These are phyloP conservation scores for Phytophthora sp. DNA, from an alignment of 352 stramenopile species.

Conservation along the genomic window DNA sequence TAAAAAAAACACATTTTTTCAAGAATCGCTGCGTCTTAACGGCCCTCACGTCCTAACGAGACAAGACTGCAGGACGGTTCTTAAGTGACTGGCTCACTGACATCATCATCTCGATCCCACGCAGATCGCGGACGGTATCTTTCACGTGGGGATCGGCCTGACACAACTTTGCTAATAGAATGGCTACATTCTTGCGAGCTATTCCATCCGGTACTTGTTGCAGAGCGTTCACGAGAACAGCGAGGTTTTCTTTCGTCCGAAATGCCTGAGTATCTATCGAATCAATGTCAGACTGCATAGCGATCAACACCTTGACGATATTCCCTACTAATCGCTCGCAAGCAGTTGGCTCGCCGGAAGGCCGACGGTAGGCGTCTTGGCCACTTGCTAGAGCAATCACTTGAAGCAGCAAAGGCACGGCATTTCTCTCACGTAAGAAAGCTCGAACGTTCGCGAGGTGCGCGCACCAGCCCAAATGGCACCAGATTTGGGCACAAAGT, in stretches of 20 bases:
- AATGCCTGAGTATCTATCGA: slow-evolving; percentile 29
- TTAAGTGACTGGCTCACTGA: slow-evolving; percentile 61
- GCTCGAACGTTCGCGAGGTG: slow-evolving; percentile 32
- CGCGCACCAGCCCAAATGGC: slow-evolving; percentile 70
- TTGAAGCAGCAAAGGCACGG: slow-evolving; percentile 46
- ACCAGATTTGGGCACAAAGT: slow-evolving; percentile 71
- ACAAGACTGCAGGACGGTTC: slow-evolving; percentile 10
- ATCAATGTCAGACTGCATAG: slow-evolving; percentile 39
- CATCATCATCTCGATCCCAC: slow-evolving; percentile 86
- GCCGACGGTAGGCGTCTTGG: slow-evolving; percentile 29
- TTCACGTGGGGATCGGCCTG: slow-evolving; percentile 57
- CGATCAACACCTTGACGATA: slow-evolving; percentile 70
- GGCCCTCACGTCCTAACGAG: background rate
- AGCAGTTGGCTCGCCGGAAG: slow-evolving; percentile 24
- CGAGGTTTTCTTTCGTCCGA: slow-evolving; percentile 32
- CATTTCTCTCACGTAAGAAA: slow-evolving; percentile 48
- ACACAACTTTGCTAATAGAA: slow-evolving; percentile 77
- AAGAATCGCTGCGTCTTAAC: no score
- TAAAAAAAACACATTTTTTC: no score
- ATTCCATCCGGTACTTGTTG: slow-evolving; percentile 54
- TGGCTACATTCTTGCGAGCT: slow-evolving; percentile 79
- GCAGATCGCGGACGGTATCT: slow-evolving; percentile 55
- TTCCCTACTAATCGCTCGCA: slow-evolving; percentile 71
- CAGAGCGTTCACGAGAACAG: slow-evolving; percentile 50
- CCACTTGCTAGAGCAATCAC: slow-evolving; percentile 44